Conservation (phyloP, 2,329 filamentous ascomycete species). For the Epichloe gansuensis region DNA sequence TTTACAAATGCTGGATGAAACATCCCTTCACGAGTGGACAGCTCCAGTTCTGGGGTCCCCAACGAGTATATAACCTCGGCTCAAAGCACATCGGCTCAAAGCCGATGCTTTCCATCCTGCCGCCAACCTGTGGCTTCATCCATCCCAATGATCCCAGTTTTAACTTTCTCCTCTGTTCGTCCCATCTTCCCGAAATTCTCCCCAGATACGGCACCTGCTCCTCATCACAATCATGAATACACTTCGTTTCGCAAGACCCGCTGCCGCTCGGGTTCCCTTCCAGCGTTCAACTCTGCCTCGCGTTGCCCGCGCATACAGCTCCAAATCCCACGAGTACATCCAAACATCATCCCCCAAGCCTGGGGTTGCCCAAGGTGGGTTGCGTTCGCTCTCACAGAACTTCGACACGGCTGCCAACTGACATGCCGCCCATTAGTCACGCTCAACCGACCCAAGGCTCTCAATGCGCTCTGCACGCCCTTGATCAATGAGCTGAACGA, state of each 20-base stretch:
- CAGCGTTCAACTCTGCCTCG: slow-evolving; percentile 44
- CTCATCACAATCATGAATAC: slow-evolving; percentile 31
- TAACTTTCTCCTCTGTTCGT: not conserved
- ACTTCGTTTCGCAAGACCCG: slow-evolving; percentile 45
- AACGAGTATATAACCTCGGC: slow-evolving; percentile 13
- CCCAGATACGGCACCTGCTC: not conserved
- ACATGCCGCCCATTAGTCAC: slow-evolving; percentile 50
- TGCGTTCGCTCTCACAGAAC: not conserved
- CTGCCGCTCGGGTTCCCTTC: slow-evolving; percentile 34
- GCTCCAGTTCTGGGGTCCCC: not conserved
- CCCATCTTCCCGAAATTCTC: not conserved
- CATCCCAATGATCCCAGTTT: not conserved
- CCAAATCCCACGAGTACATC: slow-evolving; percentile 62
- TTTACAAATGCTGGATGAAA: not conserved
- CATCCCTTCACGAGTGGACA: not conserved
- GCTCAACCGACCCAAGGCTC: slow-evolving; percentile 83
- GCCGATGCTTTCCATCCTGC: slow-evolving; percentile 18
- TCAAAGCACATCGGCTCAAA: slow-evolving; percentile 12
- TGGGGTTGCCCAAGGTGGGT: slow-evolving; percentile 77
- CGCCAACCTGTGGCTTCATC: slow-evolving; percentile 1
- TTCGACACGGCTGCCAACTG: not conserved
- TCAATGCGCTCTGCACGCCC: slow-evolving; percentile 86
- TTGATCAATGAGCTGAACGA: slow-evolving; percentile 83
- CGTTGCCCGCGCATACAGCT: slow-evolving; percentile 39
- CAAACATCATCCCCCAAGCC: slow-evolving; percentile 70